These are phyloP conservation scores for Xylaria digitata DNA, from an alignment of 2,329 filamentous ascomycete species.

Conservation along the genomic window DNA sequence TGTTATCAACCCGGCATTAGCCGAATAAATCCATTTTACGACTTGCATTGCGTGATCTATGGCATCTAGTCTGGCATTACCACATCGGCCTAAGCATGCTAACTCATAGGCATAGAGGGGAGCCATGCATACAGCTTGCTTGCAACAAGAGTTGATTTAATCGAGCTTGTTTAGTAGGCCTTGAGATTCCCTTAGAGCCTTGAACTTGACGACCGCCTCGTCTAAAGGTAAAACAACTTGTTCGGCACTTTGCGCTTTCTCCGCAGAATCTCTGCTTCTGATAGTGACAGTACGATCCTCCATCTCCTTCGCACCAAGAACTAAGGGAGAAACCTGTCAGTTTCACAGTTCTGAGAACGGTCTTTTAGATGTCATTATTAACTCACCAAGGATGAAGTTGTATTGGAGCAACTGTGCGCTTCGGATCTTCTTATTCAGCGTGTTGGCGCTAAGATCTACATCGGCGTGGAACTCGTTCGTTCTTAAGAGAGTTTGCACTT, in stretches of 20 bases:
- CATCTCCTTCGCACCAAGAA: conserved; percentile 46
- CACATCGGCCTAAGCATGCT: conserved; percentile 4
- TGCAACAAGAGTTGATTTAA: conserved; percentile 10
- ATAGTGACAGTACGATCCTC: conserved; percentile 44
- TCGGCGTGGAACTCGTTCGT: conserved; percentile 76
- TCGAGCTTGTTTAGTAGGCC: conserved; percentile 33
- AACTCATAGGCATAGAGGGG: conserved; percentile 8
- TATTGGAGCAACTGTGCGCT: conserved; percentile 83
- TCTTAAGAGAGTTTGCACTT: conserved; percentile 77
- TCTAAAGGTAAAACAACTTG: conserved; percentile 42
- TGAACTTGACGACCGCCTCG: conserved; percentile 42
- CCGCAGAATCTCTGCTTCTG: conserved; percentile 41
- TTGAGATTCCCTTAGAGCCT: conserved; percentile 30
- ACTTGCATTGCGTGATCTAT: conserved; percentile 24
- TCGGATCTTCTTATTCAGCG: conserved; percentile 89
- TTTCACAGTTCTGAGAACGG: background rate
- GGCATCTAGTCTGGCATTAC: conserved; percentile 26
- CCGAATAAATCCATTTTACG: conserved; percentile 2
- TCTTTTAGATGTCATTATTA: conserved; percentile 48
- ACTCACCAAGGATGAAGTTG: conserved; percentile 81
- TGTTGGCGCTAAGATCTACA: conserved; percentile 79
- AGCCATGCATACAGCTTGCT: background rate
- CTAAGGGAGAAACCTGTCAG: conserved; percentile 30
- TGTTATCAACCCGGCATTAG: background rate
- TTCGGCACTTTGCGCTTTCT: conserved; percentile 43